Percentiles rank a stretch among this genome's conserved stretches.
Evolutionary conservation across 768 basidiomycete genomes (phyloP).

Genomic region (Serpula lacrymans): DNA sequence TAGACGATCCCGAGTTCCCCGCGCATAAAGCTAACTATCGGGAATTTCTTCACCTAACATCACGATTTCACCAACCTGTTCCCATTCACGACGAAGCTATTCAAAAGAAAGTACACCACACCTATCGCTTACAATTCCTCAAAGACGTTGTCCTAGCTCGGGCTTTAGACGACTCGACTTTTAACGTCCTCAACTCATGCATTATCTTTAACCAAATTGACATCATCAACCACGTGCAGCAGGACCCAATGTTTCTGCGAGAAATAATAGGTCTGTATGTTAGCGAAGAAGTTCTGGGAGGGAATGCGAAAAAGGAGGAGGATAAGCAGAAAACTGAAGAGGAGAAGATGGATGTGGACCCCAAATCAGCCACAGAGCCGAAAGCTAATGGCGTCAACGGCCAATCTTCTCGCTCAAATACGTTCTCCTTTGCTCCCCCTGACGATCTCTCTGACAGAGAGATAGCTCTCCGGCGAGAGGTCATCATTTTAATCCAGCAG

Average conservation of each 20-base stretch:
- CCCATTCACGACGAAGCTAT: slow-evolving; percentile 72
- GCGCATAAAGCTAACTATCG: slow-evolving; percentile 96
- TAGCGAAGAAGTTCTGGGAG: slow-evolving; percentile 60
- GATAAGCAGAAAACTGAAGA: slow-evolving; percentile 21
- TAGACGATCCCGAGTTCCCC: slow-evolving; percentile 98
- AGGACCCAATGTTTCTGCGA: slow-evolving; percentile 68
- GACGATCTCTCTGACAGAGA: slow-evolving; percentile 55
- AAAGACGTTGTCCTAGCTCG: slow-evolving; percentile 98
- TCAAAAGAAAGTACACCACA: slow-evolving; percentile 91
- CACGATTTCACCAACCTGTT: slow-evolving; percentile 89
- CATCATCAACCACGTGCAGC: slow-evolving; percentile 88
- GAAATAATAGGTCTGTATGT: slow-evolving; percentile 78
- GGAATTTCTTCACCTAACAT: slow-evolving; percentile 78
- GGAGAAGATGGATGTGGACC: slow-evolving; percentile 27
- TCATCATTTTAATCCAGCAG: slow-evolving; percentile 86
- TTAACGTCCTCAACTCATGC: slow-evolving; percentile 94
- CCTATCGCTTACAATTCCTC: slow-evolving; percentile 94
- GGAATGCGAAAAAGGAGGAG: slow-evolving; percentile 28
- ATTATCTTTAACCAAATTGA: slow-evolving; percentile 99
- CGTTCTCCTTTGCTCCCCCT: slow-evolving; percentile 55
- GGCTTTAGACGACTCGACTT: slow-evolving; percentile 92
- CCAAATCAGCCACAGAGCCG: slow-evolving; percentile 19
- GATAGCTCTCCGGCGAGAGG: slow-evolving; percentile 61
- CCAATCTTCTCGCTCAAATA: slow-evolving; percentile 18
- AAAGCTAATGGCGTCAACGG: slow-evolving; percentile 42